Evolutionary conservation across 495 filamentous ascomycete genomes (phyloP).

Genomic region (Friedmanniomyces simplex): DNA sequence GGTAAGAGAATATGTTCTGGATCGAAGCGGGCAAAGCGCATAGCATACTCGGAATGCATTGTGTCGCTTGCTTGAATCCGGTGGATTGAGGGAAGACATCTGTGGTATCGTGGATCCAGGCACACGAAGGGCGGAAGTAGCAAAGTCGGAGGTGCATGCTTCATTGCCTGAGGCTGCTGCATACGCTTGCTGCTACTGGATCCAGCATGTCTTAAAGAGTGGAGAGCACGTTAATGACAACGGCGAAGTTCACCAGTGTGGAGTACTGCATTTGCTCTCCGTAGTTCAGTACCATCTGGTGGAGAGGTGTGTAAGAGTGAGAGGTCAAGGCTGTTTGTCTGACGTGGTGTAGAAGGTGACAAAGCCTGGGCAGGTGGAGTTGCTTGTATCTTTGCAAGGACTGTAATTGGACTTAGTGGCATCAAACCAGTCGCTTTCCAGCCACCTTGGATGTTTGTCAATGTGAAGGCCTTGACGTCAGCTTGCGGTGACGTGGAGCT

Average conservation of each 20-base stretch:
- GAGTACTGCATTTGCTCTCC: too few species aligned
- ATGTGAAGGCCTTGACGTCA: too few species aligned
- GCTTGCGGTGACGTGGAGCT: background rate
- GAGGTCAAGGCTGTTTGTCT: too few species aligned
- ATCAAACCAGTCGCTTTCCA: too few species aligned
- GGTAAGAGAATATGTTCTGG: constrained; percentile 15
- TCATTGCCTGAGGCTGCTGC: constrained; percentile 12
- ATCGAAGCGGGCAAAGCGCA: constrained; percentile 19
- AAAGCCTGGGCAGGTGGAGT: too few species aligned
- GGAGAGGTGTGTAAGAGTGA: too few species aligned
- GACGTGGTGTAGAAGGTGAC: too few species aligned
- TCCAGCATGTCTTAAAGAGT: constrained; percentile 23
- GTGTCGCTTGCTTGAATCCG: constrained; percentile 16
- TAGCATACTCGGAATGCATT: constrained; percentile 10
- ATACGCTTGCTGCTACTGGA: constrained; percentile 30
- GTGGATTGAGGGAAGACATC: constrained; percentile 8
- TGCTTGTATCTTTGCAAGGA: too few species aligned
- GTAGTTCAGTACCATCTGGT: too few species aligned
- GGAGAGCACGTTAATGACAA: constrained; percentile 6
- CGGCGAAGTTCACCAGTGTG: constrained; percentile 16
- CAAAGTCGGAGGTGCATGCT: background rate
- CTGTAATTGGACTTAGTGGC: too few species aligned
- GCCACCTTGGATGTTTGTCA: too few species aligned
- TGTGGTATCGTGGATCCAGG: constrained; percentile 5
- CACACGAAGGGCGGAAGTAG: constrained; percentile 4